Conservation (phyloP, 306 rosid species). For the Clitoria ternatea region DNA sequence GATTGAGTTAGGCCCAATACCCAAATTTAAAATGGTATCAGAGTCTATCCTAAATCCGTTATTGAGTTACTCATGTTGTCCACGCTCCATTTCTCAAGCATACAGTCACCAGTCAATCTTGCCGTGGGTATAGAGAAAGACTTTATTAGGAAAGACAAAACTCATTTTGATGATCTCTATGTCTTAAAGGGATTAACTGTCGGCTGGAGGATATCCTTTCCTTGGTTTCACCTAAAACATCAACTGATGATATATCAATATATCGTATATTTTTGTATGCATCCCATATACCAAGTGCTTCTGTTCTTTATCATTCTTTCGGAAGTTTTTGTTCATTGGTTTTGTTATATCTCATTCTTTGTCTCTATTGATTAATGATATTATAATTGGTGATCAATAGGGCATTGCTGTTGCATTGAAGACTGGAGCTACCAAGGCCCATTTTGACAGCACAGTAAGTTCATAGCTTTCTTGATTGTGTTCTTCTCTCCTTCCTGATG, state of each 20-base stretch:
- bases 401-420: constrained; percentile 87
- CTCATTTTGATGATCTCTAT: too few species aligned
- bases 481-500: background rate
- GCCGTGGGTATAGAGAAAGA: too few species aligned
- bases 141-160: too few species aligned
- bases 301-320: background rate
- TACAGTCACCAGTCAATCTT: too few species aligned
- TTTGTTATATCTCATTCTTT: background rate
- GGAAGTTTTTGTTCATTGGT: constrained; percentile 2
- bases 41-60: too few species aligned
- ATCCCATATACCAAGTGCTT: background rate
- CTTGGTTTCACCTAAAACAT: too few species aligned
- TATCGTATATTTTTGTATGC: background rate
- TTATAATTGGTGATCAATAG: constrained; percentile 37
- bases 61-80: too few species aligned
- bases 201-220: too few species aligned
- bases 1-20: too few species aligned
- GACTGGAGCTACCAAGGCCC: constrained; percentile 95
- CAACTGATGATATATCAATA: background rate
- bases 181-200: too few species aligned
- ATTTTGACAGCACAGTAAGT: constrained; percentile 92
- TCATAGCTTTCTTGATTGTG: background rate
- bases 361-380: constrained; percentile 1
- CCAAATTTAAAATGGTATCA: too few species aligned
- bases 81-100: too few species aligned